Conservation (phyloP, 1,139 yeast genomes). For the Kluyveromyces marxianus region DNA sequence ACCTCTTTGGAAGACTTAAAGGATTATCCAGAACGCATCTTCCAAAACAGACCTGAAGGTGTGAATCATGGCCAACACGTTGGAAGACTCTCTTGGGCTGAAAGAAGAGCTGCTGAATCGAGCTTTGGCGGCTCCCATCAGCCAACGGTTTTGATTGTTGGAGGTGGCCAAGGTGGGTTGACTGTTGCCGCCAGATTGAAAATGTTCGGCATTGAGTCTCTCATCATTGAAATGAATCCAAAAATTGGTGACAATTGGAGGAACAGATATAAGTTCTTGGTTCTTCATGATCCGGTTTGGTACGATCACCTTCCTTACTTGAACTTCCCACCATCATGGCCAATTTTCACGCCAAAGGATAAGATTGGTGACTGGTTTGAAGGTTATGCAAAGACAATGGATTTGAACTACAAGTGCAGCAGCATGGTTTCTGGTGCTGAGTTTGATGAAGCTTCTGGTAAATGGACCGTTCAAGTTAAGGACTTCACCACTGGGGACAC, state of each 20-base stretch:
- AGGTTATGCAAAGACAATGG: conserved; percentile 35
- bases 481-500: conserved; percentile 22
- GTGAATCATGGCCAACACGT: conserved; percentile 35
- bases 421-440: conserved; percentile 30
- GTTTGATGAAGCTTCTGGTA: conserved; percentile 27
- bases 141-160: conserved; percentile 37
- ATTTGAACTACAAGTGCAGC: conserved; percentile 35
- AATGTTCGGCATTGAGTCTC: conserved; percentile 33
- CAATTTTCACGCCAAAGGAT: conserved; percentile 38
- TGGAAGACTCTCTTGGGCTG: conserved; percentile 32
- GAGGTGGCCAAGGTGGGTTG: conserved; percentile 41
- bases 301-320: conserved; percentile 37
- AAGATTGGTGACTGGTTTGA: conserved; percentile 39
- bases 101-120: conserved; percentile 26
- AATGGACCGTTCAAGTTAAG: conserved; percentile 32
- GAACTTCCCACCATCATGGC: conserved; percentile 37
- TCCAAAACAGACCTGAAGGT: conserved; percentile 34
- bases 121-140: conserved; percentile 29
- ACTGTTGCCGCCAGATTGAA: conserved; percentile 38
- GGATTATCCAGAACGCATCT: conserved; percentile 32
- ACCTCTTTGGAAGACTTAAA: conserved; percentile 33
- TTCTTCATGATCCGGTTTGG: conserved; percentile 40
- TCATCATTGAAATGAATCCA: conserved; percentile 35
- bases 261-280: conserved; percentile 37
- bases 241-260: conserved; percentile 42